Evolutionary conservation across 2,329 filamentous ascomycete species (phyloP).

Genomic region (Microdochium nivale): DNA sequence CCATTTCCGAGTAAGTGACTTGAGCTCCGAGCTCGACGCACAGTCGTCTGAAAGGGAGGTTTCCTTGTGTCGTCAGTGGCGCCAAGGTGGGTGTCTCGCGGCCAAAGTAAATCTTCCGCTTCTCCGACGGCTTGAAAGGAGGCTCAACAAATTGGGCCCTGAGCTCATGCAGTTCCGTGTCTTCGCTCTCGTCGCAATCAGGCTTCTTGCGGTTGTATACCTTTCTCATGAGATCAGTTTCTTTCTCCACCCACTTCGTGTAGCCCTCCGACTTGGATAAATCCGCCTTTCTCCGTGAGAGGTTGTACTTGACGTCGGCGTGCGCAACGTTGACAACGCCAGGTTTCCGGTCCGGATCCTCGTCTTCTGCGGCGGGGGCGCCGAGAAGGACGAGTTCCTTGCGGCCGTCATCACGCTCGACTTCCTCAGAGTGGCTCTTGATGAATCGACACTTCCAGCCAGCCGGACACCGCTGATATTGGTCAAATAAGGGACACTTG

Average conservation of each 20-base stretch:
- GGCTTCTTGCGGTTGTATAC: slow-evolving; percentile 34
- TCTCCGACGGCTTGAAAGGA: slow-evolving; percentile 85
- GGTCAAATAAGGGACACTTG: slow-evolving; percentile 73
- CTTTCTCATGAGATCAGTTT: slow-evolving; percentile 40
- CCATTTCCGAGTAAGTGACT: slow-evolving; percentile 97
- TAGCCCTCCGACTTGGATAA: slow-evolving; percentile 70
- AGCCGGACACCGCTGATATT: slow-evolving; percentile 65
- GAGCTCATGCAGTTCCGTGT: slow-evolving; percentile 48
- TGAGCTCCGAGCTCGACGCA: slow-evolving; percentile 85
- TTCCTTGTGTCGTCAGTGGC: slow-evolving; percentile 92
- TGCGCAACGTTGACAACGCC: slow-evolving; percentile 71
- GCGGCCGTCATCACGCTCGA: slow-evolving; percentile 67
- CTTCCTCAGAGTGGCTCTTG: slow-evolving; percentile 75
- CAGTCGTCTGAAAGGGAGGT: slow-evolving; percentile 85
- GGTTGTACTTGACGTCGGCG: slow-evolving; percentile 60
- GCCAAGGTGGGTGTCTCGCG: slow-evolving; percentile 89
- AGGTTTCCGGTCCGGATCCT: slow-evolving; percentile 33
- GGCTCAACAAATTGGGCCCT: slow-evolving; percentile 77
- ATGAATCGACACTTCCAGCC: slow-evolving; percentile 96
- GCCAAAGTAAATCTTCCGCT: slow-evolving; percentile 87
- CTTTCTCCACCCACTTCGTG: slow-evolving; percentile 66
- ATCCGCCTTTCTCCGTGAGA: slow-evolving; percentile 63
- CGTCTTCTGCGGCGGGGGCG: not conserved
- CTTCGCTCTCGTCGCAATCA: slow-evolving; percentile 26
- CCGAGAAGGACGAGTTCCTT: slow-evolving; percentile 67